Evolutionary conservation across 768 basidiomycete genomes (phyloP).

Genomic region (Hygrocybe coccinea): DNA sequence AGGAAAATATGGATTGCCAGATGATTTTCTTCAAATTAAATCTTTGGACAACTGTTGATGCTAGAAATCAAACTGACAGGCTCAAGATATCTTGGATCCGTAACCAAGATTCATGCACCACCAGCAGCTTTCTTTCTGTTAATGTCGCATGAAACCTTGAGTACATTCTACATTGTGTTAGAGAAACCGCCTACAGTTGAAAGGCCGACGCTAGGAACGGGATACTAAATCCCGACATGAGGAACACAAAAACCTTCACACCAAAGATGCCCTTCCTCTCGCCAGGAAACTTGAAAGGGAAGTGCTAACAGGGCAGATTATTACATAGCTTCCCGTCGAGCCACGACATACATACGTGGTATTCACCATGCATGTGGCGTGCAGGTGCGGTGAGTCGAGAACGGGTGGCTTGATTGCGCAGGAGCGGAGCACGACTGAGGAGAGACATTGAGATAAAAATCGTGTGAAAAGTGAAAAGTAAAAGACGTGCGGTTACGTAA

Average conservation of each 20-base stretch:
- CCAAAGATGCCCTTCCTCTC: slow-evolving; percentile 47
- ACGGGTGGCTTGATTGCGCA: slow-evolving; percentile 6
- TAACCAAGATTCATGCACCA: neutral
- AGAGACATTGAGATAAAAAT: neutral
- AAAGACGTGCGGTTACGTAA: too few species aligned
- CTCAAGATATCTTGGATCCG: neutral
- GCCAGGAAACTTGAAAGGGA: slow-evolving; percentile 52
- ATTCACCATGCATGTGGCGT: slow-evolving; percentile 48
- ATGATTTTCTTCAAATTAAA: neutral
- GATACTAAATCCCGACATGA: slow-evolving; percentile 56
- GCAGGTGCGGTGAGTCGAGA: slow-evolving; percentile 30
- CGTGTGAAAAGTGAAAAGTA: too few species aligned
- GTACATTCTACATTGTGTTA: too few species aligned
- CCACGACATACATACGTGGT: slow-evolving; percentile 44
- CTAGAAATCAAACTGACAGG: neutral
- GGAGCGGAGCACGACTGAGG: neutral
- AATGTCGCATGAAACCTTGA: too few species aligned
- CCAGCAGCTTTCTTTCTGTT: slow-evolving; percentile 39
- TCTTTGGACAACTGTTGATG: neutral
- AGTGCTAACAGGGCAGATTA: slow-evolving; percentile 37
- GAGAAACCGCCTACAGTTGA: slow-evolving; percentile 53
- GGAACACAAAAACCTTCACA: slow-evolving; percentile 43
- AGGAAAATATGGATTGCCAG: too few species aligned
- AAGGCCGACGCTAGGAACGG: slow-evolving; percentile 59
- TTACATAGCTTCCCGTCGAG: slow-evolving; percentile 4